Conservation (phyloP, 495 filamentous ascomycete species). For the Aspergillus sparsus region DNA sequence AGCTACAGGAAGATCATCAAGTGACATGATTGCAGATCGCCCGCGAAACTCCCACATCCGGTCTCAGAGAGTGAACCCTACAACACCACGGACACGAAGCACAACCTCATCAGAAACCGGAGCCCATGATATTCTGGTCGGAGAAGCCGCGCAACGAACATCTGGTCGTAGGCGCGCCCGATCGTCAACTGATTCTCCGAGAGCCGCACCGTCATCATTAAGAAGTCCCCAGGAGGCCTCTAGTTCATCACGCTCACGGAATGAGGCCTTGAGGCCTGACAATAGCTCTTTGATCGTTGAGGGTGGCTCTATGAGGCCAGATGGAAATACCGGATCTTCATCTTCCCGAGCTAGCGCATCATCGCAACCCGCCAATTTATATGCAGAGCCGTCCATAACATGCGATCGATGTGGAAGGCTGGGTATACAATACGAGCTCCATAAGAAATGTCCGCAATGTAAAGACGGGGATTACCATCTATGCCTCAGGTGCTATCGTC, state of each 20-base stretch:
- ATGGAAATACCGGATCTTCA: conserved; percentile 35
- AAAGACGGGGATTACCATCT: conserved; percentile 70
- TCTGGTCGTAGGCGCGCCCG: conserved; percentile 26
- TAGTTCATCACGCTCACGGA: conserved; percentile 6
- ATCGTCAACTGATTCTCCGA: conserved; percentile 26
- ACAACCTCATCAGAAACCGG: conserved; percentile 43
- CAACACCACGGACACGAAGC: conserved; percentile 35
- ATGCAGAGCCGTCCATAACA: conserved; percentile 67
- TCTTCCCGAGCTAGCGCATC: conserved; percentile 37
- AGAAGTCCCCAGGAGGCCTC: conserved; percentile 17
- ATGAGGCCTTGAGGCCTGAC: conserved; percentile 18
- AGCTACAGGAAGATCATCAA: conserved; percentile 42
- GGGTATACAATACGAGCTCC: conserved; percentile 77
- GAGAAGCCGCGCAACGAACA: conserved; percentile 32
- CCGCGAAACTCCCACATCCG: conserved; percentile 34
- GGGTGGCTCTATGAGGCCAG: conserved; percentile 27
- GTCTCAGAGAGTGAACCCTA: conserved; percentile 28
- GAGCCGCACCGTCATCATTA: conserved; percentile 16
- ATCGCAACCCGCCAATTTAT: conserved; percentile 34
- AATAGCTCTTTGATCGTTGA: conserved; percentile 27
- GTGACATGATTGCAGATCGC: conserved; percentile 44
- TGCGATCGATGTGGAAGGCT: conserved; percentile 66
- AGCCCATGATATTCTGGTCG: conserved; percentile 35
- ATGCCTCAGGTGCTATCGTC: conserved; percentile 75
- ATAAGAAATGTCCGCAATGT: conserved; percentile 75